A percentile compares a stretch with the other conserved stretches of the same genome.
Evolutionary conservation across 106 monocot species (phyloP).

Genomic region (Allium fistulosum): DNA sequence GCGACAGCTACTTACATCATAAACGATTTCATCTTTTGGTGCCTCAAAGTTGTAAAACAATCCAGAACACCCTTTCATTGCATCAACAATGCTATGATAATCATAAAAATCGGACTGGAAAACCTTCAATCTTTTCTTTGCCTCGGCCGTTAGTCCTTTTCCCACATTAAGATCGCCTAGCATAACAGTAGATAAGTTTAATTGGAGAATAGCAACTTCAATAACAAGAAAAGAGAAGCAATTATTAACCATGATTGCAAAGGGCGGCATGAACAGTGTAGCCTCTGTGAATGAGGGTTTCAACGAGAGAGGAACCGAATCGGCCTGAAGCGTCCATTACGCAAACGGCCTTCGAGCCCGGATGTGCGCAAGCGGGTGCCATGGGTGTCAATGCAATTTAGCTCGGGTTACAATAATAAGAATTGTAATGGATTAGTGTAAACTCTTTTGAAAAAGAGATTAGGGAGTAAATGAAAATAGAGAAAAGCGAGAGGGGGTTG

Average conservation of each 20-base stretch:
- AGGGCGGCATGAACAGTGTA: conserved; percentile 82
- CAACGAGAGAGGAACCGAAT: conserved; percentile 54
- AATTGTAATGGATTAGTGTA: background rate
- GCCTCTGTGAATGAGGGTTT: conserved; percentile 54
- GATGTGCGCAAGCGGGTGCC: conserved; percentile 17
- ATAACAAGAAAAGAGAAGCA: background rate
- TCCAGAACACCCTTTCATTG: conserved; percentile 75
- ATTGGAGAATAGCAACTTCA: background rate
- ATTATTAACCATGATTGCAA: conserved; percentile 18
- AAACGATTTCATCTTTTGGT: conserved; percentile 27
- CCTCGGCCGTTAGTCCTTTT: conserved; percentile 10
- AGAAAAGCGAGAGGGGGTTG: background rate
- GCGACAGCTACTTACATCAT: conserved; percentile 52
- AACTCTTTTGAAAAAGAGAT: conserved; percentile 1
- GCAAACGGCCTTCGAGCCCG: conserved; percentile 46
- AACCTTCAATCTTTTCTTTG: conserved; percentile 30
- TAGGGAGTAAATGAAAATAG: background rate
- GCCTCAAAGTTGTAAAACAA: conserved; percentile 70
- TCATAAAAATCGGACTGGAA: conserved; percentile 77
- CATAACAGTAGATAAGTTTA: background rate
- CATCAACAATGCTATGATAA: conserved; percentile 79
- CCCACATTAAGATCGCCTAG: background rate
- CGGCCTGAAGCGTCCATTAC: conserved; percentile 69
- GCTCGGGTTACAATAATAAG: background rate
- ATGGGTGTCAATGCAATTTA: background rate